These are phyloP conservation scores for Solanum pennellii DNA, from an alignment of 257 asterid genomes.

Conservation along the genomic window DNA sequence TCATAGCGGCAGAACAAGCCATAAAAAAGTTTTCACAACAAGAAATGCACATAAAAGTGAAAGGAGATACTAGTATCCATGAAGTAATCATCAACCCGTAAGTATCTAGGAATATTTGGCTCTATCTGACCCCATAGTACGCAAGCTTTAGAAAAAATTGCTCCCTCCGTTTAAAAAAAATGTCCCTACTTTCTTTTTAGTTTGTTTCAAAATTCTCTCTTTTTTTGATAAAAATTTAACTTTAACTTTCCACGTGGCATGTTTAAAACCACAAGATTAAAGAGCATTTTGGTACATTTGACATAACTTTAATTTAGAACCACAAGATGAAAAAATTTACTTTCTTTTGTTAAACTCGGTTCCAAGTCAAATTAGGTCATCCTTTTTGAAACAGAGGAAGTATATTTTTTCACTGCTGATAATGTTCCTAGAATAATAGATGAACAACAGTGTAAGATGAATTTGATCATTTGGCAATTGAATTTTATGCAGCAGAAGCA, in stretches of 20 bases:
- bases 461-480: background rate
- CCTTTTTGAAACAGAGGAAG: no score
- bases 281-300: no score
- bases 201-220: no score
- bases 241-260: no score
- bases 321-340: no score
- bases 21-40: background rate
- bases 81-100: background rate
- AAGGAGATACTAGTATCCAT: background rate
- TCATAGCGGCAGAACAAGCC: slow-evolving; percentile 41
- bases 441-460: background rate
- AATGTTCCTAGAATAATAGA: background rate
- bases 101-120: background rate
- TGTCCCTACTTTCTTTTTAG: no score
- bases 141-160: background rate
- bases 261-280: no score
- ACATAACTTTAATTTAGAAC: no score
- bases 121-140: background rate
- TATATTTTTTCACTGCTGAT: background rate
- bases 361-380: no score
- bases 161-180: no score
- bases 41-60: background rate
- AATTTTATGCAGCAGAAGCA: background rate
- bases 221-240: no score
- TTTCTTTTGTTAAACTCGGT: no score